These are phyloP conservation scores for Actinomortierella wolfii DNA, from an alignment of 371 early-diverging fungal species.

Conservation along the genomic window DNA sequence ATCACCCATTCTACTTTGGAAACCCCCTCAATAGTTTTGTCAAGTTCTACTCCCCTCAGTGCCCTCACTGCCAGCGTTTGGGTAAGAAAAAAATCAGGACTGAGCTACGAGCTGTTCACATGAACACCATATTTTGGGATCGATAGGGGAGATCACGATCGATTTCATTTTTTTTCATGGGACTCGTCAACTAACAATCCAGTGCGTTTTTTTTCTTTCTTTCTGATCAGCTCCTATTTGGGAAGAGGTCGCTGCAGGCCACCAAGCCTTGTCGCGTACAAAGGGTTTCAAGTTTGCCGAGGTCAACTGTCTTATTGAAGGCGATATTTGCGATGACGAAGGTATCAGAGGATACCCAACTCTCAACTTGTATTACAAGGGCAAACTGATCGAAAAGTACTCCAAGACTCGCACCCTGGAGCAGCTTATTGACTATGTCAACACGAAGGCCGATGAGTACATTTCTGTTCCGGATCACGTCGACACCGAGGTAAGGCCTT, in stretches of 20 bases:
- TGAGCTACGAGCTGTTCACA: too few relatives aligned
- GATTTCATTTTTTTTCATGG: too few relatives aligned
- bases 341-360: constrained; percentile 63
- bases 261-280: constrained; percentile 29
- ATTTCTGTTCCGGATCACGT: too few relatives aligned
- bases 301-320: constrained; percentile 77
- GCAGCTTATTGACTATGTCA: constrained; percentile 14
- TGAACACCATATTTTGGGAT: too few relatives aligned
- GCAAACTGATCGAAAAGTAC: constrained; percentile 57
- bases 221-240: constrained; percentile 54
- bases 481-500: too few relatives aligned
- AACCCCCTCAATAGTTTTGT: constrained; percentile 19
- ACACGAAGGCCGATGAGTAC: constrained; percentile 14
- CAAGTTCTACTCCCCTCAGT: constrained; percentile 44
- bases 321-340: constrained; percentile 70
- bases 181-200: too few relatives aligned
- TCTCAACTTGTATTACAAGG: constrained; percentile 67
- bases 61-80: constrained; percentile 30
- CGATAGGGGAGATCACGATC: too few relatives aligned
- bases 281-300: constrained; percentile 71
- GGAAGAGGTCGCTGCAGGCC: constrained; percentile 50
- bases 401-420: constrained; percentile 27
- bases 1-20: neutral
- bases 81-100: constrained; percentile 35
- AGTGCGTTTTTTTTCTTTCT: neutral